Conservation (phyloP, 495 filamentous ascomycete genomes). For the Apodospora peruviana region DNA sequence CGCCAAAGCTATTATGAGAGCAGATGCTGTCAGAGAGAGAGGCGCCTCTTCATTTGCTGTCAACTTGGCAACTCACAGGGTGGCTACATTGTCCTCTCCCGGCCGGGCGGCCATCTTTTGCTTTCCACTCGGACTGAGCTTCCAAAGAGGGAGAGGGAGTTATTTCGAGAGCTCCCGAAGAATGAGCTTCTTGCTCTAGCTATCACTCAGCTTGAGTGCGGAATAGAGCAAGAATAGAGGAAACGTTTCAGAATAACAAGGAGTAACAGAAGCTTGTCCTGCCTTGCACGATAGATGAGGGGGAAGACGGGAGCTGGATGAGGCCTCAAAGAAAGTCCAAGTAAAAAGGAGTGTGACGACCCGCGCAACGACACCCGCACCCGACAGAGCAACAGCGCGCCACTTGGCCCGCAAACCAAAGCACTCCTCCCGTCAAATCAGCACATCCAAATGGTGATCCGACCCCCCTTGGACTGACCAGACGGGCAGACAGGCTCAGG, state of each 20-base stretch:
- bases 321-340: not conserved
- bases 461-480: conserved; percentile 7
- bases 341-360: too few relatives aligned
- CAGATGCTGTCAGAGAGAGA: too few relatives aligned
- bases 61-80: conserved; percentile 62
- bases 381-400: not conserved
- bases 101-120: conserved; percentile 66
- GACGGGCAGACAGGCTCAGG: not conserved
- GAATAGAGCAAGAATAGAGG: not conserved
- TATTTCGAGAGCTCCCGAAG: not conserved
- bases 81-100: conserved; percentile 73
- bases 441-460: conserved; percentile 3
- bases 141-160: not conserved
- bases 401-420: conserved; percentile 7
- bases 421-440: conserved; percentile 14
- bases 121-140: not conserved
- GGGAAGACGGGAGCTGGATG: not conserved
- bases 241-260: not conserved
- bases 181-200: not conserved
- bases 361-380: too few relatives aligned
- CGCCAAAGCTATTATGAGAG: conserved; percentile 70
- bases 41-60: too few relatives aligned
- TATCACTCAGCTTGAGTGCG: conserved; percentile 1
- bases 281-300: not conserved
- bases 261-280: not conserved